Percentiles rank a stretch among this genome's conserved stretches.
These are phyloP conservation scores for Phialophora expanda DNA, from an alignment of 2,329 filamentous ascomycete genomes.

Conservation along the genomic window DNA sequence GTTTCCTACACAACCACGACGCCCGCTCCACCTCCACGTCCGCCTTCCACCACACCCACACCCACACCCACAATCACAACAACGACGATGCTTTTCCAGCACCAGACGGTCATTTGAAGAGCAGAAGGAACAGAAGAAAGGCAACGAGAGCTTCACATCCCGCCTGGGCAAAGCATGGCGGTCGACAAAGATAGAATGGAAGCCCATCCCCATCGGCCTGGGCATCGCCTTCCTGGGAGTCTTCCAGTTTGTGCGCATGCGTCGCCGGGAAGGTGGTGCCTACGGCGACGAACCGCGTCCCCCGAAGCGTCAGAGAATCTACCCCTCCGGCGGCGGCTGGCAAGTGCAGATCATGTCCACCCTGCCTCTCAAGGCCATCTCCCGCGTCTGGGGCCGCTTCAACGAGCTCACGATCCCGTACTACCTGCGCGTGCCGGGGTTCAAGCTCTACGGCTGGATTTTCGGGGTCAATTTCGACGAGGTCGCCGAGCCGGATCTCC, in stretches of 20 bases:
- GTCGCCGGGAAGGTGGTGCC: conserved; percentile 53
- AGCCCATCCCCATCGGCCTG: conserved; percentile 84
- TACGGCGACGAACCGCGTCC: conserved; percentile 53
- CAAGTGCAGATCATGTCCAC: conserved; percentile 94
- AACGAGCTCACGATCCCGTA: conserved; percentile 89
- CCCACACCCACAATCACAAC: conserved; percentile 19
- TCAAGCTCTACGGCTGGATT: conserved; percentile 86
- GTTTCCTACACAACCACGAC: not conserved
- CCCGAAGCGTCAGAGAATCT: conserved; percentile 65
- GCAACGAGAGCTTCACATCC: conserved; percentile 62
- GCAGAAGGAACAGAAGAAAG: conserved; percentile 44
- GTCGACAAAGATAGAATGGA: conserved; percentile 78
- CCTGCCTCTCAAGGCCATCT: conserved; percentile 86
- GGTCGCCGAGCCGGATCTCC: conserved; percentile 85
- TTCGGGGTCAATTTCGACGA: conserved; percentile 93
- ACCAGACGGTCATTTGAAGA: conserved; percentile 51
- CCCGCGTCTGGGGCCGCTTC: conserved; percentile 85
- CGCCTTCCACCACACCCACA: not conserved
- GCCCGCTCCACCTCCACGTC: not conserved
- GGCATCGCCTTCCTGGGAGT: conserved; percentile 84
- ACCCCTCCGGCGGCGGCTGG: conserved; percentile 81
- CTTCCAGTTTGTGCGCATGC: conserved; percentile 81
- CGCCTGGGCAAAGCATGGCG: conserved; percentile 64
- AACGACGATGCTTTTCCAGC: conserved; percentile 43
- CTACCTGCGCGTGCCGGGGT: conserved; percentile 84